Evolutionary conservation across 768 basidiomycete genomes (phyloP), one percentile per base, ranked within the genome.

Genomic region (Phanerochaete carnosa): DNA sequence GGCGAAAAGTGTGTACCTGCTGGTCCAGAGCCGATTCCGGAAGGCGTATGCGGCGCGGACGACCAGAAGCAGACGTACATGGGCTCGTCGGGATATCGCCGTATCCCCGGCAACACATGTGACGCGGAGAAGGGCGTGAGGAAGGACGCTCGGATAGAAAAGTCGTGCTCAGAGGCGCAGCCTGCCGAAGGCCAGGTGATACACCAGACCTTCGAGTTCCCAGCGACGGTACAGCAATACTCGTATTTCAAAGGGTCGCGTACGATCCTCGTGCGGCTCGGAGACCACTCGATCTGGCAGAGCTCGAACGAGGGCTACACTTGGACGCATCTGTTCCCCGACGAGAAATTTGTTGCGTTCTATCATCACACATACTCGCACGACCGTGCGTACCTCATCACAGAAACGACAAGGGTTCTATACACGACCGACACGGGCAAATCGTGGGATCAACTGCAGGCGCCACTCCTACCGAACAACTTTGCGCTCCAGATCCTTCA

Each of bases 221-320:
- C 80, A 0, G 75, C 79, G 12, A 71, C 73, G n/a, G 75, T 98
- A 28, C 73, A 81, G 19, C 92, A 95, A 68, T 84, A 92, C 65
- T 79, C 86, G 3, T 99, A 95, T 74, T 98, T 99, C 80, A 83
- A 83, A 51, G 79, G 88, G 15, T 56, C 62, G 0, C 66, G 92
- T 83, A 95, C 94, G 0, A 83, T 98, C 58, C 83, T 99, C 32
- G 86, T 92, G 43, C 88, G 92, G 6, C 81, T 97, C 2, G 70
- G 72, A 1, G 94, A 98, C 68, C 73, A 85, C 62, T 80, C 83
- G 0, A 79, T 98, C 57, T 98, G 94, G 94, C 95, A 98, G 76
- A 97, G 94, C 0, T 86, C 85, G 67, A 98, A 95, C 70, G 95
- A 99, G 73, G 97, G 96, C 1, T 94, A 93, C 73, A 87, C 87